phyloP scores from a whole-genome alignment of 2,329 filamentous ascomycete genomes.

The Trichoderma sp. region DNA sequence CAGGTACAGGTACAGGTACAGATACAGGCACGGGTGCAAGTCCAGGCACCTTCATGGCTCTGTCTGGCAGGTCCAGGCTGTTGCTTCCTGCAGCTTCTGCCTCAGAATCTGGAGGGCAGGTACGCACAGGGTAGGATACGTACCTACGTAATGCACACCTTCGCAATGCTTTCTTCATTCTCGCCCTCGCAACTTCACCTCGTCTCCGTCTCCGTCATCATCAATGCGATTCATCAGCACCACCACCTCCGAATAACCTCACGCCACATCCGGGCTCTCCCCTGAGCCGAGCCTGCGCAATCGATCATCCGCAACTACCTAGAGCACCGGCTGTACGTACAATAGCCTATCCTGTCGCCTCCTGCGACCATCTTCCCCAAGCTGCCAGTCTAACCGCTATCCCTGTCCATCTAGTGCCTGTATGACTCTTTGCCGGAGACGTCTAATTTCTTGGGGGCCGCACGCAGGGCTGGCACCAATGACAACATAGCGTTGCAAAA shows the following conservation, averaged over 20 bases:
- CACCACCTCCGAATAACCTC: too few relatives aligned
- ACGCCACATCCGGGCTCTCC: constrained; percentile 8
- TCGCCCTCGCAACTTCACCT: not conserved
- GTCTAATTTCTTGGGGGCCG: constrained; percentile 18
- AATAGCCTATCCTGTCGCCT: not conserved
- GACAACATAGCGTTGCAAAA: constrained; percentile 15
- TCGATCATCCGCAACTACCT: not conserved
- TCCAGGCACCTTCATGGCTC: too few relatives aligned
- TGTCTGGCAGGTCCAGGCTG: not conserved
- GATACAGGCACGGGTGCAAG: not conserved
- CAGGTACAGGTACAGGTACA: not conserved
- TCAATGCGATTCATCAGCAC: too few relatives aligned
- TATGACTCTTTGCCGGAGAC: constrained; percentile 19
- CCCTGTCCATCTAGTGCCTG: constrained; percentile 2
- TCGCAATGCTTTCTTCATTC: not conserved
- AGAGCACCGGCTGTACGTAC: not conserved
- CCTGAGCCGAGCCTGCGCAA: not conserved
- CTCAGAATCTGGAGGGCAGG: not conserved
- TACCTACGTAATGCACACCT: too few relatives aligned
- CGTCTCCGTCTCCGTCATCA: not conserved
- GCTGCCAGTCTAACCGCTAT: constrained; percentile 1
- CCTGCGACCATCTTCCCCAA: not conserved
- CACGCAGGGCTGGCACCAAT: constrained; percentile 13
- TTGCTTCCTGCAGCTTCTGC: not conserved
- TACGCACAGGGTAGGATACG: not conserved